Evolutionary conservation across 306 rosid genomes (phyloP).

Genomic region (Castanea sativa): DNA sequence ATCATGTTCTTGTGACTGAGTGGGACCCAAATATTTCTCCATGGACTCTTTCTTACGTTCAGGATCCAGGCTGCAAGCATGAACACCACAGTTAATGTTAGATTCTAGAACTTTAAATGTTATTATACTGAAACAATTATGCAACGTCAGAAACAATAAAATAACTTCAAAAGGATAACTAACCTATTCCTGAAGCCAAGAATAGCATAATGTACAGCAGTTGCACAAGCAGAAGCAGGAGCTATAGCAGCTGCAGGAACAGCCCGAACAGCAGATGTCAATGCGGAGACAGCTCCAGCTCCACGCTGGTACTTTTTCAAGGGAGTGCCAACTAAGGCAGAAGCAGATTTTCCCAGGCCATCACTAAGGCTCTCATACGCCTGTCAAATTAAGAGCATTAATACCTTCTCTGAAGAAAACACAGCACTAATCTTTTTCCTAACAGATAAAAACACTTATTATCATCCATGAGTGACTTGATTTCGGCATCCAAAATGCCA

Average conservation of each 20-base stretch:
- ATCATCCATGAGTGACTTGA: background rate
- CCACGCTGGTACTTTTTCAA: constrained; percentile 89
- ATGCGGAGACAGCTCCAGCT: constrained; percentile 84
- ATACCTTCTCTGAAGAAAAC: background rate
- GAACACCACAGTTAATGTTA: constrained; percentile 16
- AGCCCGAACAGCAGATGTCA: constrained; percentile 84
- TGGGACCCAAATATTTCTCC: constrained; percentile 89
- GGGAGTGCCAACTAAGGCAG: constrained; percentile 84
- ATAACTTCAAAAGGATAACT: constrained; percentile 18
- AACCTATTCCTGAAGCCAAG: constrained; percentile 98
- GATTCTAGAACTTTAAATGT: constrained; percentile 16
- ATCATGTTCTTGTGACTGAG: constrained; percentile 72
- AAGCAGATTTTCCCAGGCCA: constrained; percentile 95
- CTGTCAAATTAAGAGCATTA: constrained; percentile 44
- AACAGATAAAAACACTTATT: constrained; percentile 1
- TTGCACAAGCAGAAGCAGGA: constrained; percentile 98
- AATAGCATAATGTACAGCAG: constrained; percentile 82
- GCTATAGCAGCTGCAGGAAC: constrained; percentile 93
- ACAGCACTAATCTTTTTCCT: background rate
- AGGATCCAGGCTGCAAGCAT: constrained; percentile 78
- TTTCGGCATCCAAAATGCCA: background rate
- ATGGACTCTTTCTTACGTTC: constrained; percentile 90
- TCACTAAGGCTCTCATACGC: constrained; percentile 86
- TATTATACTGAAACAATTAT: constrained; percentile 1
- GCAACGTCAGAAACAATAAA: constrained; percentile 10